Base-by-base conservation (phyloP, 2,329 filamentous ascomycete species). In the Phoma sp. region DNA sequence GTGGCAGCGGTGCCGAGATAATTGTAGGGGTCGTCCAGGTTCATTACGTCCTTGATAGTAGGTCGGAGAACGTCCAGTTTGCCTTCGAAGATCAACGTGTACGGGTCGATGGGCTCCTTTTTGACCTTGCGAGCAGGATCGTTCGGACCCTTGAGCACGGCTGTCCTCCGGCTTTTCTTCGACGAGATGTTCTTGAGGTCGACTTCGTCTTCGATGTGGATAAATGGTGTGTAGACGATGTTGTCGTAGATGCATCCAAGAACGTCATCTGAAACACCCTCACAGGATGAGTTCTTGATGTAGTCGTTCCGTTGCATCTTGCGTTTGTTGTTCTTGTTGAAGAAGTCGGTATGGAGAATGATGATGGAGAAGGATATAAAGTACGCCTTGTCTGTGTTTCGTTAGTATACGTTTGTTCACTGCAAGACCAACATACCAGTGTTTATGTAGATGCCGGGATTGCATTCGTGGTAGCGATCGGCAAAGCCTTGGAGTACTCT, bases 311-410 rank as follows among this genome's bases (percentile, higher is more conserved):
- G 96, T 70, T 96, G 92, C 95, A 99, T 99, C 77, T 99, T 99
- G 74, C 95, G 86, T 78, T 98, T 98, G 79, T 98, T 98, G 80
- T 98, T 99, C 77, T 96, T 96, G 81, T 99, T 99, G 85, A 98
- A 98, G n/a, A 96, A 91, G 71, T 99, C 95, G 0, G 95, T 98
- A 67, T 99, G 95, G 28, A 99, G 81, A 64, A 99, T 97, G 55
- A 99, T 84, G 51, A 99, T 87, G 2, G 93, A 98, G 72, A 99
- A 99, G 14, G 93, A 92, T 60, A 98, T 93, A 68, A 98, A 96
- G 74, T 98, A 97, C n/a, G 95, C 93, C 76, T 97, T 92, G 68
- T 98, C 95, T 65, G 62, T 43, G 30, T 9, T 12, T 20, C 23
- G 58, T 75, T 55, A 73, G 66, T 50, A 21, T 25, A n/a, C 15